Conservation (phyloP, 2,329 filamentous ascomycete genomes). For the Fusarium guadeloupense region DNA sequence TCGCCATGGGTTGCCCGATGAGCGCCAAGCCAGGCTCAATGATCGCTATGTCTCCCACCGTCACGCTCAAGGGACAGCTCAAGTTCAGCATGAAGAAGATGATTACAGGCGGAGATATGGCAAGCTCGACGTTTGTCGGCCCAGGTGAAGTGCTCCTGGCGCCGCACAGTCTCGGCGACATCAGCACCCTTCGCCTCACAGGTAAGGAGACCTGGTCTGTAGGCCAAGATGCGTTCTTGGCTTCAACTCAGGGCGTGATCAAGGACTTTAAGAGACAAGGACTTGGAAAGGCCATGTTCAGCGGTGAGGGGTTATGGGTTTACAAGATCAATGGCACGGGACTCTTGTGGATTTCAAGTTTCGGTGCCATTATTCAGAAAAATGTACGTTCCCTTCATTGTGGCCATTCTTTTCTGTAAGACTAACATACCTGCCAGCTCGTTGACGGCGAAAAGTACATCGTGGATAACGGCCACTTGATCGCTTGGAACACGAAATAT, state of each 20-base stretch:
- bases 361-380: constrained; percentile 94
- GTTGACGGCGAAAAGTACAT: constrained; percentile 84
- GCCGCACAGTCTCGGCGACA: constrained; percentile 82
- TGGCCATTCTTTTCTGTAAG: neutral
- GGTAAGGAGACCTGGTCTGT: constrained; percentile 84
- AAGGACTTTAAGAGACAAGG: constrained; percentile 89
- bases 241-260: constrained; percentile 84
- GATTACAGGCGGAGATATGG: constrained; percentile 82
- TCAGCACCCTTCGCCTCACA: constrained; percentile 78
- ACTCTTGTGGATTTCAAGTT: constrained; percentile 88
- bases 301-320: constrained; percentile 89
- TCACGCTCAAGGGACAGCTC: constrained; percentile 82
- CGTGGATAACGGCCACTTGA: constrained; percentile 90
- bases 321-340: constrained; percentile 86
- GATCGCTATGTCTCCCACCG: constrained; percentile 92
- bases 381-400: constrained; percentile 68
- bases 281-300: constrained; percentile 90
- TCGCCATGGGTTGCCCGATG: constrained; percentile 89
- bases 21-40: constrained; percentile 84
- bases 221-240: constrained; percentile 86
- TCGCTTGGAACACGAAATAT: constrained; percentile 98
- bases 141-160: constrained; percentile 90
- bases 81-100: constrained; percentile 94
- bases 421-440: constrained; percentile 51
- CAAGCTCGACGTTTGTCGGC: constrained; percentile 82